Conservation (phyloP, 2,329 filamentous ascomycete genomes). For the Aureobasidium sp. region DNA sequence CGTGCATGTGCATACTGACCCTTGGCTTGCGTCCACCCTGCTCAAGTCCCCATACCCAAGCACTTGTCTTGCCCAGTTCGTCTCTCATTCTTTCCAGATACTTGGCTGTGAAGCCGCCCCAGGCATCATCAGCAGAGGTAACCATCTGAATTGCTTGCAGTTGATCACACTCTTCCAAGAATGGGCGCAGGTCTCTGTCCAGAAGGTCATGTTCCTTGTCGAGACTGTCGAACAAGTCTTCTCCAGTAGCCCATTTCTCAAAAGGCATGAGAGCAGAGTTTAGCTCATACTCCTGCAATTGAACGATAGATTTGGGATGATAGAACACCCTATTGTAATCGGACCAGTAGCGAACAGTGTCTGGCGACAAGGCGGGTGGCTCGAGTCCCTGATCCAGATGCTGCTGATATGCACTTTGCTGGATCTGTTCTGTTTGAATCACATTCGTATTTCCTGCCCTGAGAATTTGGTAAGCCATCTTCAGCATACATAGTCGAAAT, state of each 20-base stretch:
- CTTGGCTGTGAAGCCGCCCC: conserved; percentile 37
- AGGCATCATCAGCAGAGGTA: conserved; percentile 44
- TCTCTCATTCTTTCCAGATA: conserved; percentile 63
- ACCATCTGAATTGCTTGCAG: conserved; percentile 74
- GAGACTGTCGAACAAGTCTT: conserved; percentile 55
- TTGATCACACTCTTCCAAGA: conserved; percentile 87
- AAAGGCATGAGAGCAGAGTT: conserved; percentile 75
- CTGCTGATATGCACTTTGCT: conserved; percentile 66
- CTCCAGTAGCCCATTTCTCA: conserved; percentile 64
- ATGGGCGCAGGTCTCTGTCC: conserved; percentile 81
- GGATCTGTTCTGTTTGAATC: conserved; percentile 59
- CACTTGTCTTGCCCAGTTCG: conserved; percentile 78
- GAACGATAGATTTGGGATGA: conserved; percentile 78
- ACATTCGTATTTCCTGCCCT: conserved; percentile 61
- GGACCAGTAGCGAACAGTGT: conserved; percentile 87
- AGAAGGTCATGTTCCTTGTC: conserved; percentile 68
- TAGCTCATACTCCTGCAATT: conserved; percentile 79
- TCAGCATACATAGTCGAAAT: not conserved
- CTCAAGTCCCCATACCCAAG: conserved; percentile 83
- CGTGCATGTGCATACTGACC: conserved; percentile 13
- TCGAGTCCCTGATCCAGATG: conserved; percentile 64
- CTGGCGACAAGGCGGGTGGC: conserved; percentile 55
- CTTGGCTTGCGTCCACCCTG: conserved; percentile 33
- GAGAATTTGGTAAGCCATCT: not conserved
- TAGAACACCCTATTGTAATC: conserved; percentile 92